phyloP scores from a whole-genome alignment of 83 land plant genomes.

The Diphasiastrum complanatum region DNA sequence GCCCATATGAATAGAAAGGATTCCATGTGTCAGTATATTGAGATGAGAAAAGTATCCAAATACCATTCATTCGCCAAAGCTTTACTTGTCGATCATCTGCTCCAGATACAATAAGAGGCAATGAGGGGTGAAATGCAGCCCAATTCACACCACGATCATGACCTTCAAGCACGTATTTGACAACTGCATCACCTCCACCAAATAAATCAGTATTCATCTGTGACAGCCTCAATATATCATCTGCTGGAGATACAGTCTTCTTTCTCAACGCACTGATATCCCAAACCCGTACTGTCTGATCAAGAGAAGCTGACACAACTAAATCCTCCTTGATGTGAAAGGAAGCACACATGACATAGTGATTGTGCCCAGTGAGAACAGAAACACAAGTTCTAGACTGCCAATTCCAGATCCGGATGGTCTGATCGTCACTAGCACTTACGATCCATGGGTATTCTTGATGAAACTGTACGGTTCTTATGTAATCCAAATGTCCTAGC shows the following conservation, averaged over 20 bases:
- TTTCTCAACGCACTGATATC: constrained; percentile 58
- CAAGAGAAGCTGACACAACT: constrained; percentile 64
- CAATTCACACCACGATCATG: constrained; percentile 76
- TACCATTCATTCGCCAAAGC: constrained; percentile 83
- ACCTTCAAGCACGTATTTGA: constrained; percentile 74
- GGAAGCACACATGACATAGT: constrained; percentile 77
- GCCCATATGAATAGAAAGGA: not conserved
- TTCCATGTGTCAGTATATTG: too few relatives aligned
- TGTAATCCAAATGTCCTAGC: constrained; percentile 64
- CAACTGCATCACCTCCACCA: constrained; percentile 78
- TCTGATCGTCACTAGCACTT: constrained; percentile 82
- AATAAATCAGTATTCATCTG: constrained; percentile 69
- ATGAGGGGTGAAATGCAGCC: constrained; percentile 65
- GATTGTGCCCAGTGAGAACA: constrained; percentile 68
- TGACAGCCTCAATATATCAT: constrained; percentile 47
- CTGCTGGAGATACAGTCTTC: constrained; percentile 55
- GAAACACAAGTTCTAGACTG: constrained; percentile 63
- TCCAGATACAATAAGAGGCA: constrained; percentile 69
- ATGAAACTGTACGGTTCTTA: constrained; percentile 69
- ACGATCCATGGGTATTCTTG: constrained; percentile 70
- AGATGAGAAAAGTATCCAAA: not conserved
- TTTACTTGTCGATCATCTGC: constrained; percentile 80
- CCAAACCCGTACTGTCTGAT: constrained; percentile 76
- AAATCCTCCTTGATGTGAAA: constrained; percentile 67
- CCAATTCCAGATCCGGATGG: constrained; percentile 76